A percentile compares a stretch with the other conserved stretches of the same genome.
phyloP scores from a whole-genome alignment of 2,329 filamentous ascomycete species.

The Sphaceloma murrayae region DNA sequence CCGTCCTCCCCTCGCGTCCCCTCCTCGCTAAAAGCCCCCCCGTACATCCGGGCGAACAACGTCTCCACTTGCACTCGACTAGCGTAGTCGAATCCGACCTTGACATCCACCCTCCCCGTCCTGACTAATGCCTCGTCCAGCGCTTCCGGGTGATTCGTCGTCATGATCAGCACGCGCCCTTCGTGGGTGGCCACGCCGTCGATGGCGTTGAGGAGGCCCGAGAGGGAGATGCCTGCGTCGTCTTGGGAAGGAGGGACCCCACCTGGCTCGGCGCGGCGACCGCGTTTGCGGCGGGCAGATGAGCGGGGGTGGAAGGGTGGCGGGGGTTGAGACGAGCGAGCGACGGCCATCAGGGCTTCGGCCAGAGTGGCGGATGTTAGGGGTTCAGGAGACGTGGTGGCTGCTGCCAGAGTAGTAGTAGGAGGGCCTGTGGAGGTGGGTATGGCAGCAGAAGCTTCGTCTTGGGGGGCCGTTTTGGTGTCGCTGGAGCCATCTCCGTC shows the following conservation, averaged over 20 bases:
- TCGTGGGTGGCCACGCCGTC: constrained; percentile 74
- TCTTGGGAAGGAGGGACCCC: not conserved
- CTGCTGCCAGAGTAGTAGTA: constrained; percentile 1
- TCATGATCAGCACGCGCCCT: constrained; percentile 72
- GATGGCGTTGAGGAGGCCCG: constrained; percentile 72
- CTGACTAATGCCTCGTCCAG: constrained; percentile 65
- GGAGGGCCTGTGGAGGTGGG: not conserved
- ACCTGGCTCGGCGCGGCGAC: not conserved
- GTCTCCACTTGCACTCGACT: constrained; percentile 34
- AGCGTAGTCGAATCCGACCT: constrained; percentile 50
- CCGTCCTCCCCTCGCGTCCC: not conserved
- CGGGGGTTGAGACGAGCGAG: not conserved
- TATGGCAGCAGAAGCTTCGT: not conserved
- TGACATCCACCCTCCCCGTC: constrained; percentile 61
- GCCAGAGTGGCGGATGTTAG: constrained; percentile 3
- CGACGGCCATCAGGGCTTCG: constrained; percentile 9
- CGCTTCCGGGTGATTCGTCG: constrained; percentile 62
- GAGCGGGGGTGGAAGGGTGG: not conserved
- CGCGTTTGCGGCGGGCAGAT: not conserved
- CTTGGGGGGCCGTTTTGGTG: too few relatives aligned
- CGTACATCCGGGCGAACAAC: constrained; percentile 34
- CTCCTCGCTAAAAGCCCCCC: not conserved
- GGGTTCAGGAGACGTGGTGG: not conserved
- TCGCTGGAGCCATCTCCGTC: too few relatives aligned
- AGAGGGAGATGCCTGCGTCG: constrained; percentile 56